Evolutionary conservation across 1,139 yeast species (phyloP).

Genomic region (Casaregolazyma lundiana): DNA sequence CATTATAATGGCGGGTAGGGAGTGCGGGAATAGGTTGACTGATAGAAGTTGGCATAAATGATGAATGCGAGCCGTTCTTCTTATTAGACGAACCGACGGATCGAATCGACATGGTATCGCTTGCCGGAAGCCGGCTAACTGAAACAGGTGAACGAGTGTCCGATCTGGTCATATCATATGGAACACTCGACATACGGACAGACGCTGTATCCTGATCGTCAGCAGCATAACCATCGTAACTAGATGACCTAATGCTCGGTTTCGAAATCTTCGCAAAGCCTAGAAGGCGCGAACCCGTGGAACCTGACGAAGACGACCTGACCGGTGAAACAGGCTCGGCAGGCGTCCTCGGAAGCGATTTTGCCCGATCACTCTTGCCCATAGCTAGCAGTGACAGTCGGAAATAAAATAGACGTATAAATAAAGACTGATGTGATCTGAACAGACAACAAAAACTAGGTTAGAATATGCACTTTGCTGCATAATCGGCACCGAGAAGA

Average conservation of each 20-base stretch:
- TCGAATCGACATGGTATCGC: constrained; percentile 2
- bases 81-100: constrained; percentile 2
- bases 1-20: constrained; percentile 19
- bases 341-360: constrained; percentile 10
- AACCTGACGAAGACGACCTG: constrained; percentile 9
- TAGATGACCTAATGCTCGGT: constrained; percentile 8
- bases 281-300: constrained; percentile 5
- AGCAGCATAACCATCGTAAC: neutral
- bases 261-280: constrained; percentile 7
- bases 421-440: neutral
- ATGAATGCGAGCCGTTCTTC: constrained; percentile 8
- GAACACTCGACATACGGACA: constrained; percentile 13
- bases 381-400: constrained; percentile 1
- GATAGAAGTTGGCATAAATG: constrained; percentile 23
- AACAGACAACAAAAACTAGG: neutral
- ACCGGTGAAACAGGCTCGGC: constrained; percentile 11
- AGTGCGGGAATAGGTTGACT: constrained; percentile 29
- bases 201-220: constrained; percentile 3
- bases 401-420: neutral
- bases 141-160: constrained; percentile 25
- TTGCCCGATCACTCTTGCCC: constrained; percentile 10
- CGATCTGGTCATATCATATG: constrained; percentile 26
- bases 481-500: neutral
- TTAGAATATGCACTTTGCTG: neutral
- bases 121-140: constrained; percentile 25